Percentiles rank a stretch among this genome's conserved stretches.
phyloP scores from a whole-genome alignment of 2,329 filamentous ascomycete species.

The Pseudonectria foliicola region DNA sequence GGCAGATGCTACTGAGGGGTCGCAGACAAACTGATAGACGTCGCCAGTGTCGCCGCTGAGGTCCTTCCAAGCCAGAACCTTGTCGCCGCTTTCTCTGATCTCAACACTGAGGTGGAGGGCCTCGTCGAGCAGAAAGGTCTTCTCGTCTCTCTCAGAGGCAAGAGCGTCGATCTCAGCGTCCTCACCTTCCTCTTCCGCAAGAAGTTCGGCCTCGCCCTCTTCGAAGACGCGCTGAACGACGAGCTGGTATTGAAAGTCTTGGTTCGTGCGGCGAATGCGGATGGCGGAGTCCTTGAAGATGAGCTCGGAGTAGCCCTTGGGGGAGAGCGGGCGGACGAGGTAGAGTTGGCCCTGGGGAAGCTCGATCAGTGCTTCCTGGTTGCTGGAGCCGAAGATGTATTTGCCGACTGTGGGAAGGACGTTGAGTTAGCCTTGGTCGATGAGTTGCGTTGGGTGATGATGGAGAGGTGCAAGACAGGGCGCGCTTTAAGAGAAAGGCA shows the following conservation, averaged over 20 bases:
- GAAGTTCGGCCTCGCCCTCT: constrained; percentile 87
- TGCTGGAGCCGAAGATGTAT: constrained; percentile 79
- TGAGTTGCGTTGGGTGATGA: constrained; percentile 4
- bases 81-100: constrained; percentile 70
- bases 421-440: constrained; percentile 8
- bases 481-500: neutral
- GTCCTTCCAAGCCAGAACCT: constrained; percentile 90
- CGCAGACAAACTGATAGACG: constrained; percentile 97
- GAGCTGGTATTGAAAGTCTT: constrained; percentile 95
- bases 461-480: neutral
- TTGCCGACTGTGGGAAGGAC: constrained; percentile 61
- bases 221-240: constrained; percentile 95
- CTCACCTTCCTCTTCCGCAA: constrained; percentile 83
- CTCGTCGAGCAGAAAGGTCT: constrained; percentile 93
- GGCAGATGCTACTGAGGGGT: constrained; percentile 59
- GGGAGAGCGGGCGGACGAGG: constrained; percentile 87
- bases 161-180: constrained; percentile 72
- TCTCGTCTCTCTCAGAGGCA: constrained; percentile 82
- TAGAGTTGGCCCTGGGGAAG: constrained; percentile 95
- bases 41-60: constrained; percentile 89
- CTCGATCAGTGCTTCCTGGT: constrained; percentile 89
- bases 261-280: constrained; percentile 83
- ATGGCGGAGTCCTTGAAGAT: constrained; percentile 97
- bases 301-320: constrained; percentile 96
- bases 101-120: constrained; percentile 81